Conservation (phyloP, 345 rosid species). For the Adansonia digitata region DNA sequence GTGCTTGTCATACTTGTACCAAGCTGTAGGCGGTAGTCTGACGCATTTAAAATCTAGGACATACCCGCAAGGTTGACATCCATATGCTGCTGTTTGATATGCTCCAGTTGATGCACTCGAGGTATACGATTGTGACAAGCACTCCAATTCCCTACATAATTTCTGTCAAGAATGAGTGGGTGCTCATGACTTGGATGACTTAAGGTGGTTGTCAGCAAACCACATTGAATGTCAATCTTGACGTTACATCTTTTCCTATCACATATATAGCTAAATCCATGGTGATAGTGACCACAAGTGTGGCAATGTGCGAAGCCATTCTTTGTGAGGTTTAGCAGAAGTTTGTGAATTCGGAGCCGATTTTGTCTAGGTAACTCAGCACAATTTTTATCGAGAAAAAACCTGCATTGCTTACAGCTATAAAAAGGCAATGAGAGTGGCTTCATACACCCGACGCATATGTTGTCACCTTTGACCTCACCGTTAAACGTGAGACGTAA, state of each 20-base stretch:
- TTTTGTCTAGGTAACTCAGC: slow-evolving; percentile 15
- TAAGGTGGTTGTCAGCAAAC: neutral
- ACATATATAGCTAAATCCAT: slow-evolving; percentile 16
- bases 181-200: neutral
- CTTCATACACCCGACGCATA: slow-evolving; percentile 15
- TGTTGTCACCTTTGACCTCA: neutral
- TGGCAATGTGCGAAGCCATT: neutral
- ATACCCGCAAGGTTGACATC: slow-evolving; percentile 4
- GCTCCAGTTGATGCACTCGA: neutral
- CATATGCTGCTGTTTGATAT: neutral
- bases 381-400: slow-evolving; percentile 15
- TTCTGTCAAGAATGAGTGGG: neutral
- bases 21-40: neutral
- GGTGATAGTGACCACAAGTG: neutral
- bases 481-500: neutral
- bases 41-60: neutral
- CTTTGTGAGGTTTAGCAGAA: neutral
- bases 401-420: slow-evolving; percentile 7
- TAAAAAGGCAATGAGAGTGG: slow-evolving; percentile 10
- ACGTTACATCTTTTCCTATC: neutral
- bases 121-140: neutral
- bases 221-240: neutral
- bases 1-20: neutral
- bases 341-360: neutral
- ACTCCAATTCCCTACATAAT: neutral